Percentiles rank a stretch among this genome's conserved stretches.
phyloP scores from a whole-genome alignment of 306 rosid genomes.

The Hippophae gyantsensis region DNA sequence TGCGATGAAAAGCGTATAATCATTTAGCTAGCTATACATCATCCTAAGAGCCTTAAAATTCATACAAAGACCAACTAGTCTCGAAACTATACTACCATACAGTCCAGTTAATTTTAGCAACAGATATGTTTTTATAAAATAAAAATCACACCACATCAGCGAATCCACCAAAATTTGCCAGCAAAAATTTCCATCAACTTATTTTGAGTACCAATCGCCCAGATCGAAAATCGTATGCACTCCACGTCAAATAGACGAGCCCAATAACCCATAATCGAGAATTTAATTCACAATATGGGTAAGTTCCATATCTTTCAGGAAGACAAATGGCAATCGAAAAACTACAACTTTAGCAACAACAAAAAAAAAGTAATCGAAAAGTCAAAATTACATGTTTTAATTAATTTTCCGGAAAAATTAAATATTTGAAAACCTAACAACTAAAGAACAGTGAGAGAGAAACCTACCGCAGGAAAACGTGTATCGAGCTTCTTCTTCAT shows the following conservation, averaged over 20 bases:
- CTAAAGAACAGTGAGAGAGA: not conserved
- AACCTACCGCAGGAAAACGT: conserved; percentile 92
- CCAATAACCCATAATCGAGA: not conserved
- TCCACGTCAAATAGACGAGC: not conserved
- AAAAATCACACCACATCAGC: not conserved
- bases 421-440: not conserved
- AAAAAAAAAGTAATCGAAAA: not conserved
- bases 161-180: not conserved
- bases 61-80: too few relatives aligned
- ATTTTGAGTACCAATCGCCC: not conserved
- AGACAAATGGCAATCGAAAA: not conserved
- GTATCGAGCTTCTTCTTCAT: conserved; percentile 98
- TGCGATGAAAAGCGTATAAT: too few relatives aligned
- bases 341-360: not conserved
- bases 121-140: too few relatives aligned
- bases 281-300: not conserved
- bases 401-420: conserved; percentile 8
- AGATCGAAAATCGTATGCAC: not conserved
- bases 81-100: too few relatives aligned
- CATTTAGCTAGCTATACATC: too few relatives aligned
- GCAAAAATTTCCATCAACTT: not conserved
- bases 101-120: too few relatives aligned
- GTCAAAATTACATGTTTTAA: not conserved
- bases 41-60: too few relatives aligned
- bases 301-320: not conserved